These are phyloP conservation scores for Hyphodiscus sp. DNA, from an alignment of 2,329 filamentous ascomycete genomes.

Conservation along the genomic window DNA sequence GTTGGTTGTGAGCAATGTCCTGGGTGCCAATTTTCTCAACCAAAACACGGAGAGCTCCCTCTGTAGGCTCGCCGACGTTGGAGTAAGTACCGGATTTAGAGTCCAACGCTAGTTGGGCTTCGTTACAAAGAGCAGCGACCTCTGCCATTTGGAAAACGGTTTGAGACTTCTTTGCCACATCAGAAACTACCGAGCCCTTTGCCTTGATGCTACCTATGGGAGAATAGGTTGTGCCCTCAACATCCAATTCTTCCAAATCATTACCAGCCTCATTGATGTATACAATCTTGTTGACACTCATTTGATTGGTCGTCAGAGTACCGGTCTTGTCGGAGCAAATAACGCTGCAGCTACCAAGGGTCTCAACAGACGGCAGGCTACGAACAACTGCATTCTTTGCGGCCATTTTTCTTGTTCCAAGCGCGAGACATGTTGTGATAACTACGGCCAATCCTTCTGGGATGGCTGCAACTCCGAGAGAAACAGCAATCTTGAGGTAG, in stretches of 20 bases:
- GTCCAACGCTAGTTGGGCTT: constrained; percentile 78
- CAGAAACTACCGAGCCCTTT: constrained; percentile 60
- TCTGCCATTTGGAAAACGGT: constrained; percentile 75
- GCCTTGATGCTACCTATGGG: constrained; percentile 69
- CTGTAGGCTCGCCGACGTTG: constrained; percentile 89
- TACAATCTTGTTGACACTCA: constrained; percentile 94
- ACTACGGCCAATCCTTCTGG: constrained; percentile 96
- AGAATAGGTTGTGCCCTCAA: constrained; percentile 88
- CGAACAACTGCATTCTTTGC: constrained; percentile 96
- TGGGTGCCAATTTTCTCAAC: constrained; percentile 89
- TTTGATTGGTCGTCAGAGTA: constrained; percentile 96
- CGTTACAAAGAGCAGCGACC: constrained; percentile 78
- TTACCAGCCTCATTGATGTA: constrained; percentile 69
- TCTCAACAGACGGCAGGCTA: constrained; percentile 94
- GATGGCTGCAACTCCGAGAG: constrained; percentile 94
- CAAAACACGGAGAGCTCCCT: constrained; percentile 83
- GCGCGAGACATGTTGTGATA: constrained; percentile 94
- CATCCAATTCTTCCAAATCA: constrained; percentile 76
- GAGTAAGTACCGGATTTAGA: constrained; percentile 65
- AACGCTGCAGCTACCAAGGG: constrained; percentile 95
- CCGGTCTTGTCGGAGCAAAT: constrained; percentile 99
- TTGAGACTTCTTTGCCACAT: constrained; percentile 63
- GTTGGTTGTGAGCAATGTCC: constrained; percentile 41
- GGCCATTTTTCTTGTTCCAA: constrained; percentile 97
- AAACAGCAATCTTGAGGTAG: constrained; percentile 98